Evolutionary conservation across 1,139 yeast species (phyloP), one percentile per base, ranked within the genome.

Genomic region (Candida dubliniensis): DNA sequence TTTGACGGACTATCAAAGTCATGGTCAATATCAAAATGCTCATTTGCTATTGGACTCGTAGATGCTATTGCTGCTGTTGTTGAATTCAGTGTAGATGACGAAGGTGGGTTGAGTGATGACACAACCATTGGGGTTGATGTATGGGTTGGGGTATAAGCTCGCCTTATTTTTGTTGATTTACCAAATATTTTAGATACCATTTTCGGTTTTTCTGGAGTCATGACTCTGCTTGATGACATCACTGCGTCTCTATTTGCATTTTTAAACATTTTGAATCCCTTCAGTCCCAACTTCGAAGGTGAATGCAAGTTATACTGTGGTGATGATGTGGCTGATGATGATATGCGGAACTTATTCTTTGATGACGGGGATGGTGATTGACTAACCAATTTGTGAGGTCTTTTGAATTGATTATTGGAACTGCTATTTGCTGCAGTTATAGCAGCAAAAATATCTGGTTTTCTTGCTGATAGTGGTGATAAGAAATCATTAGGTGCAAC

Each of bases 291-390:
- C 44, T 63, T 64, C 2, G 71, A 63, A 1, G 74, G 74, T 6
- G 73, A 65, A 48, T 59, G 57, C 36, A 58, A 46, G 34, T 53
- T 53, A 2, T 55, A 44, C 38, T 50, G 57, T 32, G 47, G 47
- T 23, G 47, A 45, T n/a, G 46, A 39, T 27, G 40, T 18, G 4
- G 37, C 23, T 26, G 38, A 35, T 12, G 39, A 36, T n/a, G 37
- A 34, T 8, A 23, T 8, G n/a, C 31, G 18, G 10, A 46, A 26
- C 43, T 56, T 54, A 35, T 46, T 51, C 14, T 37, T 37, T 9
- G 68, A 56, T n/a, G 67, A 58, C 2, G 77, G 77, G 7, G 77
- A 71, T 2, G 78, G 77, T 9, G 74, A 67, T 51, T 72, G 77
- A 48, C 75, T 69, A 14, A 73, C 71, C 41, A 74, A 59, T 47